Conservation (phyloP, 2,329 filamentous ascomycete genomes). For the Colletotrichum siamense region DNA sequence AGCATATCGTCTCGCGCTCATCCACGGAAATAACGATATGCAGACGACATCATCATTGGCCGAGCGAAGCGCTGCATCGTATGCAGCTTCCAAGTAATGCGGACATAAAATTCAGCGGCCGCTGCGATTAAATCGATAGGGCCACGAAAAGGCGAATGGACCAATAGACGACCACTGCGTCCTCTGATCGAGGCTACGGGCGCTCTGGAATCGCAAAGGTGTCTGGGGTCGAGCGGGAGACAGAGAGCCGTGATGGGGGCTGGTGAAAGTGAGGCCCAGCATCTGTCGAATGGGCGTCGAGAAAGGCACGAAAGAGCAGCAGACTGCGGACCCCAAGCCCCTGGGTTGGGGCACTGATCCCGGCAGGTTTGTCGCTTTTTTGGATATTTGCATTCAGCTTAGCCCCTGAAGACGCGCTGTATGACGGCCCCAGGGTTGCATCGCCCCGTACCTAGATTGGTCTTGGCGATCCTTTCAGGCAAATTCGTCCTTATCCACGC, state of each 20-base stretch:
- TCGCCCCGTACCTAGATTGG: background rate
- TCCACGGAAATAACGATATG: background rate
- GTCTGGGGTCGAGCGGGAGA: background rate
- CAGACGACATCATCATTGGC: background rate
- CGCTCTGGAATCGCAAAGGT: background rate
- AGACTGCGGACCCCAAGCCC: background rate
- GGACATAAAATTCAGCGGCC: background rate
- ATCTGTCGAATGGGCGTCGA: background rate
- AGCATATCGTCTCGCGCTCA: background rate
- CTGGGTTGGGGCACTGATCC: background rate
- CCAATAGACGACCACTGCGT: background rate
- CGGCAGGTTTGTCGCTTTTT: background rate
- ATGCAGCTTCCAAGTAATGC: background rate
- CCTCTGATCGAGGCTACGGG: background rate
- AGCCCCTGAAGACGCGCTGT: conserved; percentile 2
- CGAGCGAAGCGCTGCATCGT: background rate
- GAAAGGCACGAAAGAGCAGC: background rate
- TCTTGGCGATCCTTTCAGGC: conserved; percentile 12
- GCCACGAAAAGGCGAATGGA: background rate
- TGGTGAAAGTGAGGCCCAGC: background rate
- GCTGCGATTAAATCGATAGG: background rate
- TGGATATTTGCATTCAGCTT: conserved; percentile 13
- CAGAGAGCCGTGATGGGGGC: background rate
- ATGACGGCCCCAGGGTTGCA: conserved; percentile 7
- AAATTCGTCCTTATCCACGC: background rate